A percentile compares a stretch with the other conserved stretches of the same genome.
Evolutionary conservation across 2,329 filamentous ascomycete genomes (phyloP).

Genomic region (Emmonsiellopsis sp.): DNA sequence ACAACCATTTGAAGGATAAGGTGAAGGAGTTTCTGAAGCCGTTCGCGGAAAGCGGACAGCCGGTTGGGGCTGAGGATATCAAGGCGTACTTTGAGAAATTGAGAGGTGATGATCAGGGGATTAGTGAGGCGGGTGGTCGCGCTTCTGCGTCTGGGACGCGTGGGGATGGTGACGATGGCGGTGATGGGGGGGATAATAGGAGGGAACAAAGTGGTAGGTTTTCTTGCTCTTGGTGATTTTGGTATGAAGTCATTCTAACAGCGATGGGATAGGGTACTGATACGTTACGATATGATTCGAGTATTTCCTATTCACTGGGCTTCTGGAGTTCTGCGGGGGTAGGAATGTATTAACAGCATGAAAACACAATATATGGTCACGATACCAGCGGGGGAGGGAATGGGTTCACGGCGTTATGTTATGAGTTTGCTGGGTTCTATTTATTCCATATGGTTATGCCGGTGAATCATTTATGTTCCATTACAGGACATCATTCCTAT

Average conservation of each 20-base stretch:
- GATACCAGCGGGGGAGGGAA: no score
- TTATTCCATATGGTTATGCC: no score
- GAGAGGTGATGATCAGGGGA: constrained; percentile 69
- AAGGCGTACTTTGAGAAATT: constrained; percentile 94
- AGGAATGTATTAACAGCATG: no score
- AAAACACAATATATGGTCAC: no score
- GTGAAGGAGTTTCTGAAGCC: constrained; percentile 91
- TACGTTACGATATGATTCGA: not conserved
- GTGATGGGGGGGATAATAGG: constrained; percentile 25
- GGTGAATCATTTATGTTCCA: no score
- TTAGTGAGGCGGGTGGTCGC: constrained; percentile 16
- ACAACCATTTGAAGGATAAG: constrained; percentile 91
- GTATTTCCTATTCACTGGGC: not conserved
- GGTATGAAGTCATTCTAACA: not conserved
- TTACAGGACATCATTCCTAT: no score
- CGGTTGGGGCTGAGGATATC: constrained; percentile 89
- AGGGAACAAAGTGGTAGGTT: constrained; percentile 40
- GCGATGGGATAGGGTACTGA: not conserved
- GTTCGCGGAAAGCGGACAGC: constrained; percentile 82
- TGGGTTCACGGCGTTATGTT: no score
- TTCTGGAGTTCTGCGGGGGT: no score
- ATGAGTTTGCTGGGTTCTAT: no score
- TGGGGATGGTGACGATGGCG: constrained; percentile 23
- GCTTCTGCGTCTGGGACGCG: constrained; percentile 8
- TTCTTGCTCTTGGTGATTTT: not conserved